Evolutionary conservation across 2,329 filamentous ascomycete genomes (phyloP).

Genomic region (Trichophyton rubrum): DNA sequence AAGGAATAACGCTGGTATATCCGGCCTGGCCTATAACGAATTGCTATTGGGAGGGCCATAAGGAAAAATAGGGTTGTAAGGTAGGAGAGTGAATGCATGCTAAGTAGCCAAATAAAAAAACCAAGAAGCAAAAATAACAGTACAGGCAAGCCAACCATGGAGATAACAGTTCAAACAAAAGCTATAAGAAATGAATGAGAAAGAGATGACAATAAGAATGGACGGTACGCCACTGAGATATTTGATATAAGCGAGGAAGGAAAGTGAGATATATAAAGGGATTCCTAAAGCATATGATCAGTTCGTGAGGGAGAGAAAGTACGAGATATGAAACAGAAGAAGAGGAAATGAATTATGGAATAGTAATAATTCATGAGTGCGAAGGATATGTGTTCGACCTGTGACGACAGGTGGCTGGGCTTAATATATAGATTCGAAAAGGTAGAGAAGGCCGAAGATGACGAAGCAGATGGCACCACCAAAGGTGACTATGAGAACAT

Average conservation of each 20-base stretch:
- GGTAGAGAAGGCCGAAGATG: constrained; percentile 81
- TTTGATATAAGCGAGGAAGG: neutral
- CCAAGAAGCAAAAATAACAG: neutral
- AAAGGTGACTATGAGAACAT: constrained; percentile 57
- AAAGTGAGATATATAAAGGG: neutral
- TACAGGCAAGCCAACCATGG: neutral
- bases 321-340: neutral
- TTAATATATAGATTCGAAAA: constrained; percentile 61
- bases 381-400: neutral
- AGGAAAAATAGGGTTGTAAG: neutral
- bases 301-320: neutral
- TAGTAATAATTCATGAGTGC: neutral
- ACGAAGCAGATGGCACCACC: constrained; percentile 86
- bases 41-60: neutral
- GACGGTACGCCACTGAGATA: constrained; percentile 1
- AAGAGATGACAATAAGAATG: neutral
- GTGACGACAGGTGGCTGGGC: neutral
- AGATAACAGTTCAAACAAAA: neutral
- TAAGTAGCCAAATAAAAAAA: neutral
- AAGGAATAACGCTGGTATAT: neutral
- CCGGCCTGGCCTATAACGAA: neutral
- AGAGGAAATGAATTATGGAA: neutral
- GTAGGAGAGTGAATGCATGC: neutral
- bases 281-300: neutral
- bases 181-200: neutral